phyloP scores from a whole-genome alignment of 257 asterid species.

The Capsicum baccatum region DNA sequence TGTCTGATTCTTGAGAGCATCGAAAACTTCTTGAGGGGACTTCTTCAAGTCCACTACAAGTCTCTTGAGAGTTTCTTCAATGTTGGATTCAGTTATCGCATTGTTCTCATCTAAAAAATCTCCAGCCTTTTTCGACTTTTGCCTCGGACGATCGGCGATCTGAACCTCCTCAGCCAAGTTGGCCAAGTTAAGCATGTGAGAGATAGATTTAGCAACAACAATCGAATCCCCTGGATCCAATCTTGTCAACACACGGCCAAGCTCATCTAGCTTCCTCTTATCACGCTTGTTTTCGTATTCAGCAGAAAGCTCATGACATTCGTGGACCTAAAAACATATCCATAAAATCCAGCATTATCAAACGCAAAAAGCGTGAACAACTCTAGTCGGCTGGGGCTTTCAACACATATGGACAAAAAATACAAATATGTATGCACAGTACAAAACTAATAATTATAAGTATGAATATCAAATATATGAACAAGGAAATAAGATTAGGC shows the following conservation, averaged over 20 bases:
- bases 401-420: neutral
- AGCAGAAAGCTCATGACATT: conserved; percentile 60
- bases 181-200: conserved; percentile 62
- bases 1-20: conserved; percentile 59
- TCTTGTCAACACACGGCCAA: conserved; percentile 49
- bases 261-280: conserved; percentile 51
- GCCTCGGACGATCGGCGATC: conserved; percentile 48
- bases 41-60: conserved; percentile 50
- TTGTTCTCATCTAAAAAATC: conserved; percentile 48
- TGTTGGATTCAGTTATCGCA: conserved; percentile 53
- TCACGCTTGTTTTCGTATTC: conserved; percentile 47
- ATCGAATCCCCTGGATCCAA: conserved; percentile 66
- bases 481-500: neutral
- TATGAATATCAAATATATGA: neutral
- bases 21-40: conserved; percentile 57
- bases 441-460: neutral
- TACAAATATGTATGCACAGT: neutral
- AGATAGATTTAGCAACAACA: conserved; percentile 54
- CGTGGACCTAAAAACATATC: conserved; percentile 46
- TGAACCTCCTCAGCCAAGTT: conserved; percentile 63
- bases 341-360: neutral
- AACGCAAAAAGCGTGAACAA: neutral
- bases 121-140: conserved; percentile 45
- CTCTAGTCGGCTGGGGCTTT: neutral
- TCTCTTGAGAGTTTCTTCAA: conserved; percentile 58